A percentile compares a stretch with the other conserved stretches of the same genome.
phyloP scores from a whole-genome alignment of 371 early-diverging fungal genomes.

The Mucor piriformis region DNA sequence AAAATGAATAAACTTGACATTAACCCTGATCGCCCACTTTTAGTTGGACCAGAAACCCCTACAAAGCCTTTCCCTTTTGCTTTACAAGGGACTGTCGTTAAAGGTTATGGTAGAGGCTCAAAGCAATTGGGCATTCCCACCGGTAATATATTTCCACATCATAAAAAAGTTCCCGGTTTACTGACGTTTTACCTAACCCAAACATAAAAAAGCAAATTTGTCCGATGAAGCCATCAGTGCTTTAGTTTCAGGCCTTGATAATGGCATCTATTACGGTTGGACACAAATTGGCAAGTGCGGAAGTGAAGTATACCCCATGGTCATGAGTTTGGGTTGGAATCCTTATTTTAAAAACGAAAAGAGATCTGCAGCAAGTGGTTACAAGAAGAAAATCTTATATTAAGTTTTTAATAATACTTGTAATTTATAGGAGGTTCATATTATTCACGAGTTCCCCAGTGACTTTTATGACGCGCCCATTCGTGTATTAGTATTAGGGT shows the following conservation, averaged over 20 bases:
- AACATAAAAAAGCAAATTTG: constrained; percentile 74
- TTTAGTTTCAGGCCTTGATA: constrained; percentile 65
- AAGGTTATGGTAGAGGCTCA: constrained; percentile 94
- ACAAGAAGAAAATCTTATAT: not conserved
- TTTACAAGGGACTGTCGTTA: constrained; percentile 79
- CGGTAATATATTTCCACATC: constrained; percentile 55
- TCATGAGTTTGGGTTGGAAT: constrained; percentile 98
- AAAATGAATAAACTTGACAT: constrained; percentile 13
- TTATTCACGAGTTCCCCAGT: constrained; percentile 81
- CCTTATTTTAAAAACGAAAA: constrained; percentile 97
- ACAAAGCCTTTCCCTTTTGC: constrained; percentile 69
- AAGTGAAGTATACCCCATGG: constrained; percentile 85
- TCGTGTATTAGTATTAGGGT: constrained; percentile 83
- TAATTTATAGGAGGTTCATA: constrained; percentile 95
- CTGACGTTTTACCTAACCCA: not conserved
- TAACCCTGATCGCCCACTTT: constrained; percentile 57
- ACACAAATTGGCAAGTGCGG: constrained; percentile 67
- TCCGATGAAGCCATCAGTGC: constrained; percentile 76
- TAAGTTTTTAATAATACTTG: not conserved
- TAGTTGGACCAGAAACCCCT: constrained; percentile 62
- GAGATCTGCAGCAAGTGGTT: constrained; percentile 74
- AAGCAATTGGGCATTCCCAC: constrained; percentile 97
- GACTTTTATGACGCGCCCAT: constrained; percentile 93
- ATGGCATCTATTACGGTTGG: constrained; percentile 97
- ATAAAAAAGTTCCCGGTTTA: too few relatives aligned